phyloP scores from a whole-genome alignment of 108 stramenopile genomes.

The Nitzschia palea region DNA sequence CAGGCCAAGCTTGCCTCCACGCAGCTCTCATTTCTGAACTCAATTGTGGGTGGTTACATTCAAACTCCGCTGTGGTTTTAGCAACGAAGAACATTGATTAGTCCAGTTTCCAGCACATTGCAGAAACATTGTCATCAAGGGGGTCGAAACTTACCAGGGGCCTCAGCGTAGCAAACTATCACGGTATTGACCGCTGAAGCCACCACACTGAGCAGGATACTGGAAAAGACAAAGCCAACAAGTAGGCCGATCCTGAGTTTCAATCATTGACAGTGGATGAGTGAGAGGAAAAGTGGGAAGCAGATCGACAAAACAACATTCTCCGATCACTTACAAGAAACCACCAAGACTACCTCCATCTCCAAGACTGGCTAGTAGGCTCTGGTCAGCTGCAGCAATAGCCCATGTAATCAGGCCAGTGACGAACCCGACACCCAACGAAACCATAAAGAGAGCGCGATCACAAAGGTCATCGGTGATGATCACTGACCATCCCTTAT shows the following conservation, averaged over 20 bases:
- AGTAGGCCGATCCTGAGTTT: slow-evolving; percentile 42
- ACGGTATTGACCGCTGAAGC: slow-evolving; percentile 78
- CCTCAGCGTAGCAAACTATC: slow-evolving; percentile 81
- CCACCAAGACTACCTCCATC: slow-evolving; percentile 32
- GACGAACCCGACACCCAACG: slow-evolving; percentile 60
- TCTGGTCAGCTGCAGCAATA: slow-evolving; percentile 43
- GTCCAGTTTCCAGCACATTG: not conserved
- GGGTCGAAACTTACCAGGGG: not conserved
- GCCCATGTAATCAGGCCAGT: slow-evolving; percentile 64
- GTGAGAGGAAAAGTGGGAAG: not conserved
- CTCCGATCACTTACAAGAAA: slow-evolving; percentile 22
- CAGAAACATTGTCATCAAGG: slow-evolving; percentile 24
- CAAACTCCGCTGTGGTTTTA: slow-evolving; percentile 46
- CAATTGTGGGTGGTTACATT: slow-evolving; percentile 71
- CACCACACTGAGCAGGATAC: slow-evolving; percentile 68
- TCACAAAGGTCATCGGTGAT: slow-evolving; percentile 73
- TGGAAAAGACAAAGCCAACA: slow-evolving; percentile 59
- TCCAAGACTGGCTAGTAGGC: slow-evolving; percentile 40
- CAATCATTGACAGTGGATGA: not conserved
- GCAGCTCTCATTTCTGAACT: slow-evolving; percentile 53
- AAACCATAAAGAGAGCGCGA: slow-evolving; percentile 63
- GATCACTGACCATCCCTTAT: slow-evolving; percentile 78
- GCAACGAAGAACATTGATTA: slow-evolving; percentile 4
- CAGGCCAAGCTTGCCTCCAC: slow-evolving; percentile 63
- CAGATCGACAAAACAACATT: not conserved